Evolutionary conservation across 306 rosid genomes (phyloP).

Genomic region (Betula pendula): DNA sequence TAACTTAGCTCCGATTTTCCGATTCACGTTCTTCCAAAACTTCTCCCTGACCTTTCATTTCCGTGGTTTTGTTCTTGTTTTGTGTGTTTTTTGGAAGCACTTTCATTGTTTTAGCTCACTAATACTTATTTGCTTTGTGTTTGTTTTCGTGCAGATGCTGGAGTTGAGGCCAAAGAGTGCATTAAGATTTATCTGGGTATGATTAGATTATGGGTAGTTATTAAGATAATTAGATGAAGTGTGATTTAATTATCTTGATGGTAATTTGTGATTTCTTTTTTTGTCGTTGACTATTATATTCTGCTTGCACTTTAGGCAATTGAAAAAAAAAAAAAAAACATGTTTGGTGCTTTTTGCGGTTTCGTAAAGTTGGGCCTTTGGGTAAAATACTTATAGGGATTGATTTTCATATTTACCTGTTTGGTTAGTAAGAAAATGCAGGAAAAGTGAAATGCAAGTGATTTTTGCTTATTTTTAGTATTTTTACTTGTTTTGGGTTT

Average conservation of each 20-base stretch:
- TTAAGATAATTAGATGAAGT: background rate
- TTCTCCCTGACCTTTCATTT: background rate
- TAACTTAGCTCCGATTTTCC: background rate
- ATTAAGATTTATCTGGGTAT: slow-evolving; percentile 76
- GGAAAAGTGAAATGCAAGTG: background rate
- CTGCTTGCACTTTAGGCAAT: background rate
- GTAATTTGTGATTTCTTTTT: background rate
- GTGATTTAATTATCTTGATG: background rate
- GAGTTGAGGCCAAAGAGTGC: slow-evolving; percentile 81
- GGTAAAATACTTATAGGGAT: background rate
- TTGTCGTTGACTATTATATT: background rate
- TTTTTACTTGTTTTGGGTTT: background rate
- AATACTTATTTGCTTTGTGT: background rate
- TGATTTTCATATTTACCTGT: background rate
- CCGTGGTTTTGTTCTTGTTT: background rate
- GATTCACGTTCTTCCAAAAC: background rate
- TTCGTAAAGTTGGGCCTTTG: background rate
- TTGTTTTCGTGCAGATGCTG: slow-evolving; percentile 49
- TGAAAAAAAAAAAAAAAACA: too few relatives aligned
- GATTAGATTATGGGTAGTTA: background rate
- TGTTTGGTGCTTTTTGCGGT: background rate
- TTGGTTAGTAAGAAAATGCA: background rate
- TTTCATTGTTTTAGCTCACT: slow-evolving; percentile 11
- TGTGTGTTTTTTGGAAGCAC: background rate
- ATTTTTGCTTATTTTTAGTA: background rate